Evolutionary conservation across 306 rosid species (phyloP), one percentile per base, ranked within the genome.

Genomic region (Malus domestica): DNA sequence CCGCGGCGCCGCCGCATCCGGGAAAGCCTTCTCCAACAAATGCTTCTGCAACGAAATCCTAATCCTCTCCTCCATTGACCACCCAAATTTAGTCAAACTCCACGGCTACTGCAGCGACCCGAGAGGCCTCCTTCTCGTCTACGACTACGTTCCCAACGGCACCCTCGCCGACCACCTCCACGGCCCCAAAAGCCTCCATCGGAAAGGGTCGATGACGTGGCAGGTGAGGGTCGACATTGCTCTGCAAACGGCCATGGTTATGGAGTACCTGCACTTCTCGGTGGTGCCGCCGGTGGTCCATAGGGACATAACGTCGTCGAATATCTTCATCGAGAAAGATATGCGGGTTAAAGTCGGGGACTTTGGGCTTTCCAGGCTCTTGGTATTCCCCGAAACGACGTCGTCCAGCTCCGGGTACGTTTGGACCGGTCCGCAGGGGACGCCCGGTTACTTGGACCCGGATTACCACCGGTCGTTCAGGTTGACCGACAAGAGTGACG

Each of bases 391-490:
- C 22, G 95, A 90, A 9, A 80, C 82, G 27, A 45, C 92, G 35
- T 76, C 95, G 55, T 74, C 81, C 2, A 71, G 85, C 3, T 67
- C 78, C 4, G 99, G 92, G 33, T 90, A 38, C 63, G 99, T 95
- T 13, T 95, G 97, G 89, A 95, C 99, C 4, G 99, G 99, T 0
- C 99, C 99, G 0, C 99, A 92, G 40, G 99, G 99, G 0, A 95
- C 99, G 0, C 99, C 99, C 2, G 99, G 99, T 13, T 95, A 95
- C 60, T 80, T 95, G 77, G 99, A 95, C 76, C 99, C 99, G 52
- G 99, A 95, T 19, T 95, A 95, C 66, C 93, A 95, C 85, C 85
- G 88, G 65, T 95, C 99, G 4, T 95, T 92, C 76, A 86, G 97
- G 82, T 75, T 95, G 71, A 95, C 99, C 14, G 98, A 95, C 73